These are phyloP conservation scores for Talaromyces islandicus DNA, from an alignment of 2,329 filamentous ascomycete species.

Conservation along the genomic window DNA sequence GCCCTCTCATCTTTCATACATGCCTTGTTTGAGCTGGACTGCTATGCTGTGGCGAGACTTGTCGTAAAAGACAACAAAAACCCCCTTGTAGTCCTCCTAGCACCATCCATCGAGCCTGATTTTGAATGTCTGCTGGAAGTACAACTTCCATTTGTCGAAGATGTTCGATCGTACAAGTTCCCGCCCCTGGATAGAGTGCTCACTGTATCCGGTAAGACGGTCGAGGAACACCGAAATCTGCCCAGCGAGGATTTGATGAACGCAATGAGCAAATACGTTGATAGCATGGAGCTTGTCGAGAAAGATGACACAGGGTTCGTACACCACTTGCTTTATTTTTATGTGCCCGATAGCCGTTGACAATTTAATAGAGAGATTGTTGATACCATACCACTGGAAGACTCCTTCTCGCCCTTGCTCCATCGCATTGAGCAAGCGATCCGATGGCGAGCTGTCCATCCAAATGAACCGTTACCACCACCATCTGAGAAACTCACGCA, in stretches of 20 bases:
- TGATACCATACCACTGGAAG: conserved; percentile 73
- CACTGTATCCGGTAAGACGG: conserved; percentile 73
- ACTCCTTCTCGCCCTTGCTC: conserved; percentile 77
- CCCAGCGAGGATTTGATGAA: conserved; percentile 67
- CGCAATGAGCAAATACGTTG: conserved; percentile 87
- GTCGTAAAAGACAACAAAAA: conserved; percentile 78
- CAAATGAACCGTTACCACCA: conserved; percentile 57
- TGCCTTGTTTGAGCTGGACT: conserved; percentile 76
- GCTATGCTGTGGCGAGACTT: conserved; percentile 78
- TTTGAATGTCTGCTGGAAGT: conserved; percentile 85
- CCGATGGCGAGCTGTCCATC: conserved; percentile 71
- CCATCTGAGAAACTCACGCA: conserved; percentile 61
- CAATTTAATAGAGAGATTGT: conserved; percentile 36
- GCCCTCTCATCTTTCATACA: conserved; percentile 86
- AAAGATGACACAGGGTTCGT: conserved; percentile 68
- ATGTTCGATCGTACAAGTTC: conserved; percentile 84
- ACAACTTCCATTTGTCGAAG: conserved; percentile 87
- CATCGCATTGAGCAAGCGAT: conserved; percentile 85
- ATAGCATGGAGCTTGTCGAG: conserved; percentile 79
- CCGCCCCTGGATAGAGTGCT: conserved; percentile 82
- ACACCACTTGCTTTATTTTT: background rate
- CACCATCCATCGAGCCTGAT: conserved; percentile 70
- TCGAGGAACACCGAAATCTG: conserved; percentile 78
- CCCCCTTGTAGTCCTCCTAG: conserved; percentile 70
- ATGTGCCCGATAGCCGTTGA: conserved; percentile 7